phyloP scores from a whole-genome alignment of 768 basidiomycete genomes.

The Cystobasidium onofrii region DNA sequence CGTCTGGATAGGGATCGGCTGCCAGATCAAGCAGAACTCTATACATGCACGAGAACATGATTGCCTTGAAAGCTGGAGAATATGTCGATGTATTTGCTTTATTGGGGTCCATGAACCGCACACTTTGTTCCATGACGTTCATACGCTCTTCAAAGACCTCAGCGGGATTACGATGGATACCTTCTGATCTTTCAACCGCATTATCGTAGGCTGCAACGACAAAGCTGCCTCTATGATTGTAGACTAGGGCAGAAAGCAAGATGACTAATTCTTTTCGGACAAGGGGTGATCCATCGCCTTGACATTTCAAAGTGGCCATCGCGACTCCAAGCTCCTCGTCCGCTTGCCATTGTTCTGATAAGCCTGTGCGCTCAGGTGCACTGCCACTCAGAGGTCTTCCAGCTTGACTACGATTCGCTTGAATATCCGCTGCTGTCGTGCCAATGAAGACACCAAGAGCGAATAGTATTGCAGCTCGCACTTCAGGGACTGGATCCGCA shows the following conservation, averaged over 20 bases:
- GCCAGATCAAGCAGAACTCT: conserved; percentile 71
- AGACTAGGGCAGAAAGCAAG: conserved; percentile 81
- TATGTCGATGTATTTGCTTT: conserved; percentile 35
- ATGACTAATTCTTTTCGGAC: conserved; percentile 88
- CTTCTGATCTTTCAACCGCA: conserved; percentile 67
- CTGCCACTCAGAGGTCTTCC: conserved; percentile 23
- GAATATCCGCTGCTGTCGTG: conserved; percentile 61
- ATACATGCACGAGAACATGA: conserved; percentile 81
- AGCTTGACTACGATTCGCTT: not conserved
- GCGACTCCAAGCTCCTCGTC: conserved; percentile 79
- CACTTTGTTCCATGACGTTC: conserved; percentile 18
- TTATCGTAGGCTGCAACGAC: conserved; percentile 94
- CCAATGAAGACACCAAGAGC: conserved; percentile 91
- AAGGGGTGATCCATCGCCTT: conserved; percentile 87
- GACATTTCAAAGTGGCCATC: conserved; percentile 73
- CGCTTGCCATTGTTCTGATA: conserved; percentile 48
- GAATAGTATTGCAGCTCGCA: conserved; percentile 80
- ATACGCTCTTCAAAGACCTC: conserved; percentile 21
- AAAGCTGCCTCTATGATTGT: conserved; percentile 94
- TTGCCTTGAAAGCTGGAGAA: conserved; percentile 38
- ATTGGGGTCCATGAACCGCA: conserved; percentile 36
- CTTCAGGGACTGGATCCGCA: conserved; percentile 84
- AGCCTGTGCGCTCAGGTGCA: conserved; percentile 31
- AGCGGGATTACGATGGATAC: conserved; percentile 6
- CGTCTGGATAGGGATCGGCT: conserved; percentile 85